Base-by-base conservation (phyloP, 106 monocot genomes). In the Posidonia australis region DNA sequence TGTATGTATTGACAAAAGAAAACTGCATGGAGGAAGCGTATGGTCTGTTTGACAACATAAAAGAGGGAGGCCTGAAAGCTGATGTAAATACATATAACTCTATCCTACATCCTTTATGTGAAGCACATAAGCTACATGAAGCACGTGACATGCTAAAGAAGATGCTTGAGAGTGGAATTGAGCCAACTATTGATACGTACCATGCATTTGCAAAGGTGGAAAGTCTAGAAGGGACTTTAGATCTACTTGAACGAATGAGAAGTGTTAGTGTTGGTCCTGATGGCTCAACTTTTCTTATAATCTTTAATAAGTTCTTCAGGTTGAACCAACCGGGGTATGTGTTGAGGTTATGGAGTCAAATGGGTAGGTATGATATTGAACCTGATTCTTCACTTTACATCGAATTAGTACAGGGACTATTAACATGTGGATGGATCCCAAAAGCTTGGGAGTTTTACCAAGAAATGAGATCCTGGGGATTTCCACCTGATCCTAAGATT, bases 381-480 rank as follows among this genome's bases (percentile, higher is more conserved):
- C 84, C 80, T 7, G 60, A 78, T 12, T 54, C 56, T 64, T 59
- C 66, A 44, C 94, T 82, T 55, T 90, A 86, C 64, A 54, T 71
- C 13, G 60, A 67, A 60, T 5, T 90, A 44, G 76, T 90, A 26
- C 60, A 77, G 68, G 86, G 94, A 10, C 72, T 96, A 78, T 63
- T 55, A 42, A 67, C 56, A 28, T 72, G 74, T 61, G 84, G 84
- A 54, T 87, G 86, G 82, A 77, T 78, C 45, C 68, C 66, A 46
- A 90, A 90, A 73, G 94, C 84, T 25, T 56, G 78, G 64, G 81
- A 87, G 17, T 71, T 82, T 64, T 79, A 87, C 56, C 41, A 74
- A 63, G 90, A 87, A 75, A 96, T 96, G 94, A 86, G 69, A 72
- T 72, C 59, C 1, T 84, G 62, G 28, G 90, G 94, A 25, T 90